These are phyloP conservation scores for Penicillium psychrofluorescens DNA, from an alignment of 495 filamentous ascomycete genomes.

Conservation along the genomic window DNA sequence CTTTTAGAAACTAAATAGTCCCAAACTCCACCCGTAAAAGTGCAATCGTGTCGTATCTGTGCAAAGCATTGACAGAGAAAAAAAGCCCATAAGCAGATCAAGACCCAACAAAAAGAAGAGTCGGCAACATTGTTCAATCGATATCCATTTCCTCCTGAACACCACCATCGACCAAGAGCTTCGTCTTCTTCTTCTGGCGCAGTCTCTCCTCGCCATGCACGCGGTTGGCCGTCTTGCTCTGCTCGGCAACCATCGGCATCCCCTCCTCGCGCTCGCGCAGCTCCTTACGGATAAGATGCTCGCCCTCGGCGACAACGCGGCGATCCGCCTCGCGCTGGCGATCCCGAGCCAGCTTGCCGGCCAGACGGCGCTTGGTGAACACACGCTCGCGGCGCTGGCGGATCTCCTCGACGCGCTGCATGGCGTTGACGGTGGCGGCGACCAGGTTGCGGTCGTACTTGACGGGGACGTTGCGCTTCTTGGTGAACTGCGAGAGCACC, in stretches of 20 bases:
- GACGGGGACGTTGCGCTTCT: conserved; percentile 86
- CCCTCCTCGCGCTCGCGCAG: conserved; percentile 38
- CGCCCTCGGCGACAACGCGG: conserved; percentile 84
- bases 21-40: too few relatives aligned
- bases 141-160: conserved; percentile 65
- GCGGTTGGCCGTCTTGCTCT: conserved; percentile 27
- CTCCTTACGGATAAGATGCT: conserved; percentile 63
- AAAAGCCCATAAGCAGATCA: conserved; percentile 5
- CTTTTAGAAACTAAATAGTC: too few relatives aligned
- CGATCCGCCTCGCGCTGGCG: conserved; percentile 59
- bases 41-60: conserved; percentile 2
- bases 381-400: conserved; percentile 70
- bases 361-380: conserved; percentile 90
- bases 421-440: conserved; percentile 78
- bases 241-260: conserved; percentile 31
- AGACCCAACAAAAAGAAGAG: not conserved
- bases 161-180: conserved; percentile 58
- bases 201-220: conserved; percentile 47
- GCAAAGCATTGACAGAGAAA: conserved; percentile 1
- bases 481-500: conserved; percentile 81
- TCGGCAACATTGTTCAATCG: conserved; percentile 41
- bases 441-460: conserved; percentile 92
- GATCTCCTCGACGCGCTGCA: conserved; percentile 88
- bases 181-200: conserved; percentile 52
- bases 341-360: conserved; percentile 77